Percentiles rank a stretch among this genome's conserved stretches.
phyloP scores from a whole-genome alignment of 768 basidiomycete genomes.

The Asterophora parasitica region DNA sequence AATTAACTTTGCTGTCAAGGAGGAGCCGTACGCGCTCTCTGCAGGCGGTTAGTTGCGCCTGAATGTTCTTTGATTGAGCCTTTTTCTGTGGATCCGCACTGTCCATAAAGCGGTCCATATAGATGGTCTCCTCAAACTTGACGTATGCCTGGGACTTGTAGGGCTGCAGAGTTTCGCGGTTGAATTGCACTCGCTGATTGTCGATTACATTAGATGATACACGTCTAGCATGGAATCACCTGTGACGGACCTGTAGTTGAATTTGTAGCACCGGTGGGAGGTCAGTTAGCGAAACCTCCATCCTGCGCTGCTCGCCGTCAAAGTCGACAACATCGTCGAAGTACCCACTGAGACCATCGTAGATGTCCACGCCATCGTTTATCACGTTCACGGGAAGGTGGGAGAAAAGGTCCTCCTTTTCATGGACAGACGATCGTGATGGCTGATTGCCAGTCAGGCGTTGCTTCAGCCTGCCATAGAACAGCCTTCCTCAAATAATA shows the following conservation, averaged over 20 bases:
- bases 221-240: background rate
- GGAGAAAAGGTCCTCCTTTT: slow-evolving; percentile 90
- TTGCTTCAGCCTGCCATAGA: slow-evolving; percentile 84
- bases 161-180: slow-evolving; percentile 83
- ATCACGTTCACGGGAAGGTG: slow-evolving; percentile 92
- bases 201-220: slow-evolving; percentile 2
- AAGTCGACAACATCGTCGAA: slow-evolving; percentile 88
- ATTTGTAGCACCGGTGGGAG: slow-evolving; percentile 90
- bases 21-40: slow-evolving; percentile 67
- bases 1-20: slow-evolving; percentile 64
- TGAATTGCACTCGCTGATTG: slow-evolving; percentile 85
- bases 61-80: slow-evolving; percentile 63
- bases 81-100: slow-evolving; percentile 69
- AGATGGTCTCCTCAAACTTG: slow-evolving; percentile 80
- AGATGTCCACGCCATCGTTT: slow-evolving; percentile 85
- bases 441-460: slow-evolving; percentile 36
- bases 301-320: slow-evolving; percentile 79
- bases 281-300: slow-evolving; percentile 83
- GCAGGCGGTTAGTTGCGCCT: slow-evolving; percentile 55
- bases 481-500: slow-evolving; percentile 36
- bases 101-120: slow-evolving; percentile 90
- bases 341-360: slow-evolving; percentile 89
- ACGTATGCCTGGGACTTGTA: slow-evolving; percentile 97
- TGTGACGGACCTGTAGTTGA: slow-evolving; percentile 75
- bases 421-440: slow-evolving; percentile 58